Evolutionary conservation across 2,329 filamentous ascomycete species (phyloP).

Genomic region (Chaetomium sp.): DNA sequence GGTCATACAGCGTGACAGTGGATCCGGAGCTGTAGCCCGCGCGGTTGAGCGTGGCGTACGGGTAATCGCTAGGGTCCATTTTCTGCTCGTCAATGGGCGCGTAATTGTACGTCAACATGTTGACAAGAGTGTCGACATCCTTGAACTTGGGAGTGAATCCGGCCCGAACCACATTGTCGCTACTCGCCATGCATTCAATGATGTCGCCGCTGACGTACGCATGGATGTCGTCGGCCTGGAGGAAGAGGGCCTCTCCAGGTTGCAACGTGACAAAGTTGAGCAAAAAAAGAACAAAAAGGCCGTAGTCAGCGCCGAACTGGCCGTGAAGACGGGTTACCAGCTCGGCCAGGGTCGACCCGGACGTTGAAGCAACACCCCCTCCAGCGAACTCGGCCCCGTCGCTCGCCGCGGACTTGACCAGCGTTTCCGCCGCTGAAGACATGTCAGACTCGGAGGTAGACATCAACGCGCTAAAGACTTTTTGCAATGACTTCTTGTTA

Average conservation of each 20-base stretch:
- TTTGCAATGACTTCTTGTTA: slow-evolving; percentile 75
- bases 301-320: slow-evolving; percentile 85
- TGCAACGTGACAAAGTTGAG: slow-evolving; percentile 87
- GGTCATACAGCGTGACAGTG: slow-evolving; percentile 73
- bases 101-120: slow-evolving; percentile 92
- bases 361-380: slow-evolving; percentile 60
- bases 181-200: slow-evolving; percentile 97
- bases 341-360: slow-evolving; percentile 64
- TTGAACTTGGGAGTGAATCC: slow-evolving; percentile 99
- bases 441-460: slow-evolving; percentile 61
- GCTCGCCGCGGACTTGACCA: slow-evolving; percentile 63
- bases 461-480: slow-evolving; percentile 75
- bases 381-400: slow-evolving; percentile 69
- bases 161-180: slow-evolving; percentile 96
- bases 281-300: slow-evolving; percentile 93
- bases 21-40: slow-evolving; percentile 73
- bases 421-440: slow-evolving; percentile 56
- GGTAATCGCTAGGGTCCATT: slow-evolving; percentile 78
- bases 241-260: slow-evolving; percentile 89
- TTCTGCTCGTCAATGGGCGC: slow-evolving; percentile 94
- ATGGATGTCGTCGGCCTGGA: slow-evolving; percentile 95
- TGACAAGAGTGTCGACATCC: slow-evolving; percentile 80
- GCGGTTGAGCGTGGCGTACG: slow-evolving; percentile 78
- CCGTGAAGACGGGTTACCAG: slow-evolving; percentile 70
- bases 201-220: slow-evolving; percentile 92